phyloP scores from a whole-genome alignment of 257 asterid species.

The Solanum neorickii region DNA sequence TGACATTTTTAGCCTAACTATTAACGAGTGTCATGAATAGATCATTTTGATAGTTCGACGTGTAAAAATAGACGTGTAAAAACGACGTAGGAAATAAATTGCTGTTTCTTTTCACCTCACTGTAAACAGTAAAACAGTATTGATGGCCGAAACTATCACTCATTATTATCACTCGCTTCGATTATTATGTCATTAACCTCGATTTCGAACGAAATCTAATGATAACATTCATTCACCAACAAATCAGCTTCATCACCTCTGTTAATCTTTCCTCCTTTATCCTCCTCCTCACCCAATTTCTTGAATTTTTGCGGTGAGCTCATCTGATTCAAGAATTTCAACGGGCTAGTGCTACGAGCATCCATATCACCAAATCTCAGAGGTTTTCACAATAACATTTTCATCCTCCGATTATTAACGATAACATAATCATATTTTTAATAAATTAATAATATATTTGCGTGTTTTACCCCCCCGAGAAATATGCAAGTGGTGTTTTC shows the following conservation, averaged over 20 bases:
- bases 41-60: too few relatives aligned
- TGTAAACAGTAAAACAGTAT: not conserved
- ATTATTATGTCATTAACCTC: not conserved
- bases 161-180: not conserved
- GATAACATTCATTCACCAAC: not conserved
- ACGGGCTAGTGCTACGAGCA: slow-evolving; percentile 60
- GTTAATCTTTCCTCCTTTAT: slow-evolving; percentile 24
- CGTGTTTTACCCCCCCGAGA: too few relatives aligned
- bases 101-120: not conserved
- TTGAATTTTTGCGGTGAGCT: slow-evolving; percentile 51
- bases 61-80: too few relatives aligned
- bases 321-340: slow-evolving; percentile 57
- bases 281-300: slow-evolving; percentile 58
- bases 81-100: too few relatives aligned
- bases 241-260: not conserved
- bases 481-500: too few relatives aligned
- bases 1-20: not conserved
- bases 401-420: too few relatives aligned
- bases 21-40: too few relatives aligned
- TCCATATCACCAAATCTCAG: slow-evolving; percentile 17
- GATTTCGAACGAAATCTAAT: not conserved
- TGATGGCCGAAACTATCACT: not conserved
- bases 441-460: too few relatives aligned
- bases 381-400: too few relatives aligned
- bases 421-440: too few relatives aligned